Percentiles rank a stretch among this genome's conserved stretches.
phyloP scores from a whole-genome alignment of 805 yeast genomes.

The Ogataea salicorniae region DNA sequence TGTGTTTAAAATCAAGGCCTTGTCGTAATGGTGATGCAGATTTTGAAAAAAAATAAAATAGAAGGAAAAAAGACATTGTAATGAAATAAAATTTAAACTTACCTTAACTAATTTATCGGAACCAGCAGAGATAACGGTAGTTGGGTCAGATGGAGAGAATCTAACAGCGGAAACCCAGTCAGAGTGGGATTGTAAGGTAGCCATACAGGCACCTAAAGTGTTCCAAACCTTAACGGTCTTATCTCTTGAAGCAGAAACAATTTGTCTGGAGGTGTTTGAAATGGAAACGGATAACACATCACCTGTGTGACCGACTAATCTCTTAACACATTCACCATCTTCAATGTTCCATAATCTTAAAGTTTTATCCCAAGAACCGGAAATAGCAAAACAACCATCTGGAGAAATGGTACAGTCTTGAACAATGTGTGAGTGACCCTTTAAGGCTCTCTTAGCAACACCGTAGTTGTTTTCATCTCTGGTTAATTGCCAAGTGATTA shows the following conservation, averaged over 20 bases:
- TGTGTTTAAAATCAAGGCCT: not conserved
- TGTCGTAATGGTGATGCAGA: not conserved
- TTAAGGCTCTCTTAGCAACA: constrained; percentile 94
- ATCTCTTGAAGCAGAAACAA: constrained; percentile 98
- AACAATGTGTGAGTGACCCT: constrained; percentile 99
- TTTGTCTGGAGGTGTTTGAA: constrained; percentile 94
- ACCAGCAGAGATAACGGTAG: constrained; percentile 92
- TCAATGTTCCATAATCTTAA: constrained; percentile 97
- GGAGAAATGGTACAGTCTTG: constrained; percentile 96
- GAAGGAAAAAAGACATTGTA: not conserved
- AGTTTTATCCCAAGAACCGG: constrained; percentile 99
- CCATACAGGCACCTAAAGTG: constrained; percentile 95
- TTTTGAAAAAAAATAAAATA: not conserved
- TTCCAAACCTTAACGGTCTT: constrained; percentile 99
- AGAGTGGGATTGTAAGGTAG: constrained; percentile 89
- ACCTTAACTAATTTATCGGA: constrained; percentile 99
- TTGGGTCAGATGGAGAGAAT: constrained; percentile 80
- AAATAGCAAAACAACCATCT: constrained; percentile 96
- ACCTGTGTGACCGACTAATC: constrained; percentile 97
- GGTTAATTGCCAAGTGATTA: constrained; percentile 95
- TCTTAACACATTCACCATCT: constrained; percentile 87
- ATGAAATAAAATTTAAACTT: constrained; percentile 40
- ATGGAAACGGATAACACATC: constrained; percentile 97
- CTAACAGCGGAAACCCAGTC: constrained; percentile 99
- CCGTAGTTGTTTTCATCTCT: constrained; percentile 97